These are phyloP conservation scores for Pterocarpus macrocarpus DNA, from an alignment of 306 rosid species.

Conservation along the genomic window DNA sequence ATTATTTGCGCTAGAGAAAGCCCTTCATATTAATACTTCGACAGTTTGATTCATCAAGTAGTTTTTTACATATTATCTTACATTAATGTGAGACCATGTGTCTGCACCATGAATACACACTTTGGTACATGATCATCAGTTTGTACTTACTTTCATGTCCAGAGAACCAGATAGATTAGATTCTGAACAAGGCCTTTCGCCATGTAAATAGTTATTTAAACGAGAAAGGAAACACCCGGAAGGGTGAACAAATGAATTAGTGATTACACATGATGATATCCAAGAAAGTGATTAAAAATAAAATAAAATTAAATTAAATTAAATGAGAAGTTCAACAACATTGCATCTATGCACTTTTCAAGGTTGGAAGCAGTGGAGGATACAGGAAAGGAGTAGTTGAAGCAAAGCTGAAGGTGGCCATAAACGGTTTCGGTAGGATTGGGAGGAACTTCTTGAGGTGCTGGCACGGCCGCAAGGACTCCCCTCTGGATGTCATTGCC, in stretches of 20 bases:
- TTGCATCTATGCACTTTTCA: slow-evolving; percentile 19
- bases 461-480: slow-evolving; percentile 97
- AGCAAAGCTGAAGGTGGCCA: slow-evolving; percentile 94
- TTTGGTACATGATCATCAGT: background rate
- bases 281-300: background rate
- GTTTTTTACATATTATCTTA: slow-evolving; percentile 6
- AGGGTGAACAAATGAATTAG: background rate
- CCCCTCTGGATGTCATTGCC: slow-evolving; percentile 92
- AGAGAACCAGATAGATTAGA: background rate
- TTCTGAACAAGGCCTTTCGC: slow-evolving; percentile 21
- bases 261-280: background rate
- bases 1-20: background rate
- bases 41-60: background rate
- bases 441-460: slow-evolving; percentile 98
- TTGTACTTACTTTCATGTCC: background rate
- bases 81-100: slow-evolving; percentile 24
- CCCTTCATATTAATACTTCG: slow-evolving; percentile 16
- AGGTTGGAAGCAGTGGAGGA: slow-evolving; percentile 73
- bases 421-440: slow-evolving; percentile 94
- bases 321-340: slow-evolving; percentile 11
- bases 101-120: slow-evolving; percentile 8
- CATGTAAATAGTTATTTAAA: background rate
- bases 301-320: background rate
- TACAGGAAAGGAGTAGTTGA: slow-evolving; percentile 72
- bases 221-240: background rate